Evolutionary conservation across 139 green algal species (phyloP).

Genomic region (Tetradesmus lagerheimii): DNA sequence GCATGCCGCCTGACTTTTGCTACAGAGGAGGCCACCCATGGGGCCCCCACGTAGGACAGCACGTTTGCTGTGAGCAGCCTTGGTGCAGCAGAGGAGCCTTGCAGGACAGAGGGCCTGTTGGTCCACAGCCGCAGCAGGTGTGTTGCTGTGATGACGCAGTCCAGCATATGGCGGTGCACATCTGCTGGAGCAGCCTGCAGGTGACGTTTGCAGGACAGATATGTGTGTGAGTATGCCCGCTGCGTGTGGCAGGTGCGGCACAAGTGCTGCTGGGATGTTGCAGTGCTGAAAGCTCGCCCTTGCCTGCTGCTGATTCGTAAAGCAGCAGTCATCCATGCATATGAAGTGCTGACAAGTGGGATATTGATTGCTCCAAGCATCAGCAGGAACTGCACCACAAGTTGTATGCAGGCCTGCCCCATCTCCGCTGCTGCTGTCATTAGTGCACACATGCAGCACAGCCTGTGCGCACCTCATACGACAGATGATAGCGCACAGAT

Average conservation of each 20-base stretch:
- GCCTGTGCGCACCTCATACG: neutral
- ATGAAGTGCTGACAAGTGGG: no score
- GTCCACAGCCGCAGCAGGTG: neutral
- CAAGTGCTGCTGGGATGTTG: neutral
- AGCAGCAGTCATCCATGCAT: no score
- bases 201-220: no score
- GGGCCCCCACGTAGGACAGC: neutral
- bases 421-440: neutral
- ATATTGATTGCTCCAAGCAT: no score
- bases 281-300: no score
- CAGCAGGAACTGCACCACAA: no score
- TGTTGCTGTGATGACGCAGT: neutral
- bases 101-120: neutral
- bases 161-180: neutral
- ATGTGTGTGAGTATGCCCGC: no score
- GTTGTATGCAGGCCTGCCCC: neutral
- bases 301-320: no score
- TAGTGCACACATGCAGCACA: no score
- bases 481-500: no score
- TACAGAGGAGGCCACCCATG: neutral
- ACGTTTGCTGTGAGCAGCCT: neutral
- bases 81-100: neutral
- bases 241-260: no score
- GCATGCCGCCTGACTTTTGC: neutral
- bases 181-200: neutral